Percentiles rank a stretch among this genome's conserved stretches.
Evolutionary conservation across 2,329 filamentous ascomycete species (phyloP).

Genomic region (Colletotrichum zoysiae): DNA sequence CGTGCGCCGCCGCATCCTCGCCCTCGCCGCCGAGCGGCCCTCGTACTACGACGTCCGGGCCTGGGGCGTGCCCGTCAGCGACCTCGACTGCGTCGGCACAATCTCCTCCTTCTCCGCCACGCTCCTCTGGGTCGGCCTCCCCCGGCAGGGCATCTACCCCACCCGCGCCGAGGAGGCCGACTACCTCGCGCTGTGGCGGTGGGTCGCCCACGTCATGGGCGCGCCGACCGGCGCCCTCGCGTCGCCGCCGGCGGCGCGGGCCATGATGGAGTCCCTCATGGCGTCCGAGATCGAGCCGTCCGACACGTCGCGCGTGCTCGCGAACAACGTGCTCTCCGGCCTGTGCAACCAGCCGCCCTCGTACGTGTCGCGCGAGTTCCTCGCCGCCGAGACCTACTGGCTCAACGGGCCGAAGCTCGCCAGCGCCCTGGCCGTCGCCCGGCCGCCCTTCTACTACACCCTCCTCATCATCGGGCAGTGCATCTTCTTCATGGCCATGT

Average conservation of each 20-base stretch:
- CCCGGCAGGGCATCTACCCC: constrained; percentile 78
- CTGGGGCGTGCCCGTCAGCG: constrained; percentile 77
- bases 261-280: constrained; percentile 76
- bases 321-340: constrained; percentile 80
- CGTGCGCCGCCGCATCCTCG: constrained; percentile 72
- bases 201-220: constrained; percentile 79
- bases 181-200: constrained; percentile 82
- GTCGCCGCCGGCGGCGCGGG: constrained; percentile 66
- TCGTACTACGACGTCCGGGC: constrained; percentile 71
- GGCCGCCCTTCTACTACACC: constrained; percentile 69
- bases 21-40: constrained; percentile 63
- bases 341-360: constrained; percentile 76
- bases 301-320: constrained; percentile 71
- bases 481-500: constrained; percentile 70
- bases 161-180: constrained; percentile 72
- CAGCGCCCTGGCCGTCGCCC: constrained; percentile 69
- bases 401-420: constrained; percentile 76
- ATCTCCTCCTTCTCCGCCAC: constrained; percentile 77
- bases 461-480: constrained; percentile 74
- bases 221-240: constrained; percentile 73
- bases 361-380: constrained; percentile 74
- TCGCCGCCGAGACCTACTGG: constrained; percentile 76
- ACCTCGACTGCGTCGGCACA: constrained; percentile 80
- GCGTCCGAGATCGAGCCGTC: constrained; percentile 76
- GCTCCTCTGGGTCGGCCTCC: constrained; percentile 76